Conservation (phyloP, 306 rosid species). For the Trichosanthes truncata region DNA sequence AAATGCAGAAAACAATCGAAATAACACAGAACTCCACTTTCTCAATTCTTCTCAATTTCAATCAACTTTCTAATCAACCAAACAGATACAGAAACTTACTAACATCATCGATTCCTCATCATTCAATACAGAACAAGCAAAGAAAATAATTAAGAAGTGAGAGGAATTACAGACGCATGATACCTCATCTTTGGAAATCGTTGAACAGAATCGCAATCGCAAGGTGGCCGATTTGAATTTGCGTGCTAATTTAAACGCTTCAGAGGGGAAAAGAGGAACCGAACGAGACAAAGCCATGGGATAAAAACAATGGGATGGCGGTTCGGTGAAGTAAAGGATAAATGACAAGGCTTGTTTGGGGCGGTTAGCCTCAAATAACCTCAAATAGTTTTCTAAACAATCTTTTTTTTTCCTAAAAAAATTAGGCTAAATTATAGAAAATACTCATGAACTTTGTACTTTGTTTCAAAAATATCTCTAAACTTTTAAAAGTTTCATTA, state of each 20-base stretch:
- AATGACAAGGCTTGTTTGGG: no score
- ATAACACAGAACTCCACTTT: background rate
- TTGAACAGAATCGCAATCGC: background rate
- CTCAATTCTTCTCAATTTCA: background rate
- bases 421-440: no score
- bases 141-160: background rate
- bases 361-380: no score
- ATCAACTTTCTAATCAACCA: background rate
- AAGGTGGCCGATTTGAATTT: background rate
- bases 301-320: background rate
- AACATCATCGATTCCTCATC: background rate
- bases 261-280: background rate
- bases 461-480: no score
- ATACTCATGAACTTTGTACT: no score
- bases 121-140: background rate
- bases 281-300: background rate
- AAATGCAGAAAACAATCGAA: background rate
- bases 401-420: no score
- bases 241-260: background rate
- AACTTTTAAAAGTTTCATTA: no score
- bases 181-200: background rate
- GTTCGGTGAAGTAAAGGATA: background rate
- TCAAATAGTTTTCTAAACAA: no score
- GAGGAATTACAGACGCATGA: background rate
- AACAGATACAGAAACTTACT: background rate